Base-by-base conservation (phyloP, 2,329 filamentous ascomycete genomes). In the Epichloe bromicola region DNA sequence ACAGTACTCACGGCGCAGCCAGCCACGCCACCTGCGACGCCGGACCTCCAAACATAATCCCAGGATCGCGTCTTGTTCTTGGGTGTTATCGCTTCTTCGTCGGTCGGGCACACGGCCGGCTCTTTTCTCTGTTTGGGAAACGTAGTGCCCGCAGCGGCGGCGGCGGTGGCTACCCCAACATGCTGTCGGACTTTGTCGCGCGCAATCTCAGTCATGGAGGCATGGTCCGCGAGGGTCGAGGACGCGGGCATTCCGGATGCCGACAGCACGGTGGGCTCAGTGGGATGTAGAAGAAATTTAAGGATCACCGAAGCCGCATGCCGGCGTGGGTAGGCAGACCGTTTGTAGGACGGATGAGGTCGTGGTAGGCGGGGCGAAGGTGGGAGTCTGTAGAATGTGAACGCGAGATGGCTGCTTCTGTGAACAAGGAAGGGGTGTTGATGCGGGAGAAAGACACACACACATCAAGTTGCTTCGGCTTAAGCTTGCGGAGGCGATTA, bases 21-120 rank as follows among this genome's bases (percentile, higher is more conserved):
- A 49, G 93, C 93, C 53, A 96, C 58, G 15, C 93, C 93, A 46
- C 93, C 93, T 2, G 93, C 91, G 34, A 95, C 70, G 36, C 87
- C 88, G 55, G 86, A 93, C 59, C 87, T 81, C 68, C 88, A 75
- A 42, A 93, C 72, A 68, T 97, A 97, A 59, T 95, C 86, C 57
- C 85, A 71, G 64, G 83, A 93, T 63, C 84, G 81, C 59, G 75
- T 75, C 56, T 72, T 72, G 55, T 67, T 63, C 57, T 70, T 67
- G 30, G 74, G 65, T 59, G 74, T 57, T 17, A 57, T 52, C 39
- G 64, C 69, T 55, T 76, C 72, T 58, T 78, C 69, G 61, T 77
- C 74, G 43, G 74, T 74, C 17, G 73, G 71, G 59, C 69, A 75
- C 53, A 77, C 61, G 38, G 71, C 61, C 26, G 72, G 63, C 42